Percentiles rank a stretch among this genome's conserved stretches.
phyloP scores from a whole-genome alignment of 2,329 filamentous ascomycete genomes.

The Madurella mycetomatis region DNA sequence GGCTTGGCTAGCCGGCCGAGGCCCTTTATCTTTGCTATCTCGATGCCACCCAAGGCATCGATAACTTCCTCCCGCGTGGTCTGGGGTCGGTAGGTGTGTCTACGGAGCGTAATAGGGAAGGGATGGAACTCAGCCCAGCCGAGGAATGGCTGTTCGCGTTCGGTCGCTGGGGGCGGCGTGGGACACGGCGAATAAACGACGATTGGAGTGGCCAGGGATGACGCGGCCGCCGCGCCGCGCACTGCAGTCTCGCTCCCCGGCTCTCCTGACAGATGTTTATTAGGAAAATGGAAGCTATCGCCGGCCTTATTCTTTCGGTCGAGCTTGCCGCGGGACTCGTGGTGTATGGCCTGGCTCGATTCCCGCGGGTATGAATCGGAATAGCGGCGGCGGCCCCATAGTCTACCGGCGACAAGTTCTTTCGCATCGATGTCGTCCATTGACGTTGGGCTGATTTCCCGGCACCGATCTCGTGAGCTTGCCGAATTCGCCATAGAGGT shows the following conservation, averaged over 20 bases:
- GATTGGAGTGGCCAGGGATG: too few relatives aligned
- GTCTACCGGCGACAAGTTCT: not conserved
- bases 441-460: not conserved
- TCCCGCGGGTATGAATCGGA: not conserved
- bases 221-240: too few relatives aligned
- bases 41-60: constrained; percentile 6
- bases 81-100: not conserved
- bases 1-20: constrained; percentile 12
- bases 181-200: not conserved
- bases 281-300: too few relatives aligned
- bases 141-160: not conserved
- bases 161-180: not conserved
- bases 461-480: too few relatives aligned
- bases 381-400: constrained; percentile 4
- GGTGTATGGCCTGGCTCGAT: not conserved
- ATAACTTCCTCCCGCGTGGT: constrained; percentile 8
- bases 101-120: not conserved
- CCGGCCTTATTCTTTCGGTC: not conserved
- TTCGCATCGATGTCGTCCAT: not conserved
- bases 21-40: constrained; percentile 3
- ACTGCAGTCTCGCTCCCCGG: too few relatives aligned
- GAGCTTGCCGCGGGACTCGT: not conserved
- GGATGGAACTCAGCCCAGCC: constrained; percentile 1
- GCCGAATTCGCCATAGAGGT: too few relatives aligned
- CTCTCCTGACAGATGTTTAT: too few relatives aligned